Base-by-base conservation (phyloP, 2,329 filamentous ascomycete genomes). In the Phaeoacremonium minimum region DNA sequence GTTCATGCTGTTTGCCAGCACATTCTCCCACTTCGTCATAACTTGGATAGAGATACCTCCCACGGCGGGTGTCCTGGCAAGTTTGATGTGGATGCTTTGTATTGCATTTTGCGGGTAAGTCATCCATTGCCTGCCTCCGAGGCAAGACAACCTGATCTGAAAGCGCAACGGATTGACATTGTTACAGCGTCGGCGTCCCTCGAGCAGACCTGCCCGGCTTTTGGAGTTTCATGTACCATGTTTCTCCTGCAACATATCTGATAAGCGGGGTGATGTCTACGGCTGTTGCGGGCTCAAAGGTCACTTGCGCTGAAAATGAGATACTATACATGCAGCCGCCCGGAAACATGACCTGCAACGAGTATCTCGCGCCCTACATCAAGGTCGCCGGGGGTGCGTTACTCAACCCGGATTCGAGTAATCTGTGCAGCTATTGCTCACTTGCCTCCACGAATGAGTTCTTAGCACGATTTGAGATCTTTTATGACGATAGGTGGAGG, bases 191-290 rank as follows among this genome's bases (percentile, higher is more conserved):
- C 28, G 67, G 85, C 33, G 77, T 77, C 2, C 58, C 67, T 2
- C 77, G 77, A 0, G 50, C 51, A 0, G 59, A 66, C 1, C 69
- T 87, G 7, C 81, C 83, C 0, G 64, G 72, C 4, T 85, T 86
- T 64, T 87, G 83, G 83, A 76, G 73, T 37, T 83, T 83, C 62
- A 81, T 84, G 76, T 85, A 85, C 55, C 69, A 77, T 20, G 61
- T 80, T 32, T 83, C 76, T 0, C 83, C 83, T 1, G 77, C 85
- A 46, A 86, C 80, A 0, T 88, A 87, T 53, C 63, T 86, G 13
- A 67, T 85, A 30, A 65, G 70, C 18, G 80, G 76, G 4, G 71
- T 87, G 55, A 63, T 84, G 17, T 28, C 19, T 5, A 18, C 22
- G 15, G 22, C 33, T 28, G n/a, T 15, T 18, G 15, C 15, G 4